Percentiles rank a stretch among this genome's conserved stretches.
Conservation (phyloP, 495 filamentous ascomycete genomes). For the Xylaria venustula region DNA sequence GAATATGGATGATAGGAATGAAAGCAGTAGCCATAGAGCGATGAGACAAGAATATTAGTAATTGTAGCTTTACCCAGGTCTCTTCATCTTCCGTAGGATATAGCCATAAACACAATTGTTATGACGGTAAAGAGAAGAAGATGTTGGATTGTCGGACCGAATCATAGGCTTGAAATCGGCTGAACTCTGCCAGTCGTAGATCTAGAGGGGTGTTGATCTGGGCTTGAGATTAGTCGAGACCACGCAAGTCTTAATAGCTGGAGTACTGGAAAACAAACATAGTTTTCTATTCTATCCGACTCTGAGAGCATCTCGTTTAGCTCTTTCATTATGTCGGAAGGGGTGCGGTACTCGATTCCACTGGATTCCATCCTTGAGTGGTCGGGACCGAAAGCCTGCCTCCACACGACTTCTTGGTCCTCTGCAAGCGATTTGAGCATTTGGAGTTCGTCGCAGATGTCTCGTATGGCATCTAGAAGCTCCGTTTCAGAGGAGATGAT, state of each 20-base stretch:
- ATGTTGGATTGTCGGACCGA: constrained; percentile 14
- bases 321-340: constrained; percentile 22
- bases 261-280: constrained; percentile 4
- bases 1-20: constrained; percentile 19
- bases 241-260: background rate
- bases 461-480: constrained; percentile 26
- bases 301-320: constrained; percentile 26
- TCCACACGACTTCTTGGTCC: constrained; percentile 27
- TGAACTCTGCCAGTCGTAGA: constrained; percentile 19
- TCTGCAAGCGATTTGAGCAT: constrained; percentile 30
- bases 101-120: constrained; percentile 17
- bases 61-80: background rate
- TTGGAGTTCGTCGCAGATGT: constrained; percentile 33
- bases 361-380: background rate
- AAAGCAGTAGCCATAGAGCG: constrained; percentile 18
- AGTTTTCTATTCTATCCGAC: constrained; percentile 13
- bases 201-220: constrained; percentile 19
- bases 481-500: constrained; percentile 18
- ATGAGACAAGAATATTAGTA: constrained; percentile 2
- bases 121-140: constrained; percentile 17
- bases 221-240: constrained; percentile 2
- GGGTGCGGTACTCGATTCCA: constrained; percentile 17
- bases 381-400: constrained; percentile 6
- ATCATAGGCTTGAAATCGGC: constrained; percentile 13
- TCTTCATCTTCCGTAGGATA: background rate